phyloP scores from a whole-genome alignment of 73 alveolate genomes.

The Paramecium biaurelia region DNA sequence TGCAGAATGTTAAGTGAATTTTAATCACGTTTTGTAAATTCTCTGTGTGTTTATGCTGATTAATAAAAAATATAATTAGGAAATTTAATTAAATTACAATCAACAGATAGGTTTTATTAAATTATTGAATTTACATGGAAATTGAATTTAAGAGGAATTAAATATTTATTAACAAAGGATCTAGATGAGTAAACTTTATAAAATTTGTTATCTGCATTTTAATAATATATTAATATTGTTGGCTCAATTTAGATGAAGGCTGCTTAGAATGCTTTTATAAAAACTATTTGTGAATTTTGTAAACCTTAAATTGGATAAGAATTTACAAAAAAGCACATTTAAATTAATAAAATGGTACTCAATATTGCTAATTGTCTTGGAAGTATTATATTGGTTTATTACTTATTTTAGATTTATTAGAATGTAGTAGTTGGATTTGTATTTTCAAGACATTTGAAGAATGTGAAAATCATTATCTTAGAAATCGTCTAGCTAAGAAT shows the following conservation, averaged over 20 bases:
- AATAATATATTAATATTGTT: neutral
- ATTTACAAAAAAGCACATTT: conserved; percentile 21
- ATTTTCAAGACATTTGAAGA: conserved; percentile 38
- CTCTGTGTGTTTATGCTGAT: conserved; percentile 41
- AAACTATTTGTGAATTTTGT: conserved; percentile 44
- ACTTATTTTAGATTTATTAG: neutral
- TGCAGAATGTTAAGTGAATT: conserved; percentile 47
- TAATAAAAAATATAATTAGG: conserved; percentile 24
- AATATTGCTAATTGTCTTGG: conserved; percentile 51
- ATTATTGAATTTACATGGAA: conserved; percentile 37
- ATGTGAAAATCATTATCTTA: conserved; percentile 44
- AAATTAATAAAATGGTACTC: conserved; percentile 46
- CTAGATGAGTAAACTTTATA: neutral
- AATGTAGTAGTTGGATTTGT: conserved; percentile 45
- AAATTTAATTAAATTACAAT: neutral
- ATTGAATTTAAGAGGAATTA: conserved; percentile 18
- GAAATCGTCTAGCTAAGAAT: conserved; percentile 34
- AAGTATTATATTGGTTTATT: neutral
- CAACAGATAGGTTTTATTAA: neutral
- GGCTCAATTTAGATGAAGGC: conserved; percentile 24
- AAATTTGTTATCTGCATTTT: neutral
- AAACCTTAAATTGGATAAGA: neutral
- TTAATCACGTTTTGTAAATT: conserved; percentile 17
- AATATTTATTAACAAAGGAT: conserved; percentile 2
- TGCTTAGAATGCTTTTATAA: conserved; percentile 14